Base-by-base conservation (phyloP, 2,329 filamentous ascomycete species). In the Xylaria polymorpha region DNA sequence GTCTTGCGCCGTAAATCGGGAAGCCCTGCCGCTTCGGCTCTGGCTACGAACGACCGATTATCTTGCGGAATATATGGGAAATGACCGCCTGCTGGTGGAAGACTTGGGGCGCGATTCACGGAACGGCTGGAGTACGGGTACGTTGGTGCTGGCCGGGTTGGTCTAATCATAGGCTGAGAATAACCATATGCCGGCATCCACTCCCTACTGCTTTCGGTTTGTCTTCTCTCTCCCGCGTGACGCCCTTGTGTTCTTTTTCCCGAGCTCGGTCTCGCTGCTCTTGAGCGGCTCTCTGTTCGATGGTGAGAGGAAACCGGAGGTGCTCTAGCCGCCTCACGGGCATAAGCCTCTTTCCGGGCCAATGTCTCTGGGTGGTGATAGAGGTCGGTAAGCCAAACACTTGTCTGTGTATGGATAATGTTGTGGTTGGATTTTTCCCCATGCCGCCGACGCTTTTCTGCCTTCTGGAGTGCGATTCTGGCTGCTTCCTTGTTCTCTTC, bases 331-430 rank as follows among this genome's bases (percentile, higher is more conserved):
- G 72, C 58, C n/a, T 48, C 22, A 14, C 72, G 72, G 18, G 61
- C 41, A 50, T 71, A 72, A 0, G 64, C 22, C 18, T 73, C 71
- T 43, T 59, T 71, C 59, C 39, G 48, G 8, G 72, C 74, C 3
- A 74, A 39, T 20, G 51, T 70, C 14, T 73, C 70, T 1, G 74
- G 76, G 9, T 74, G 50, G 7, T 73, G 39, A 25, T 76, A 75
- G 9, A 75, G 56, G 1, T 74, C 71, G 7, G 61, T 62, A 10
- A 76, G 62, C 75, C 74, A 76, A 20, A 77, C 70, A 2, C 63
- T 69, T 2, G 62, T 63, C 25, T 70, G 51, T 1, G 61, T 57
- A 29, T 64, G 44, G 1, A 66, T 20, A 9, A 68, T n/a, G 25
- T 68, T 32, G 20, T 74, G 69, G 5, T 66, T 67, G 4, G 29